Evolutionary conservation across 2,329 filamentous ascomycete species (phyloP).

Genomic region (Pseudogymnoascus sp.): DNA sequence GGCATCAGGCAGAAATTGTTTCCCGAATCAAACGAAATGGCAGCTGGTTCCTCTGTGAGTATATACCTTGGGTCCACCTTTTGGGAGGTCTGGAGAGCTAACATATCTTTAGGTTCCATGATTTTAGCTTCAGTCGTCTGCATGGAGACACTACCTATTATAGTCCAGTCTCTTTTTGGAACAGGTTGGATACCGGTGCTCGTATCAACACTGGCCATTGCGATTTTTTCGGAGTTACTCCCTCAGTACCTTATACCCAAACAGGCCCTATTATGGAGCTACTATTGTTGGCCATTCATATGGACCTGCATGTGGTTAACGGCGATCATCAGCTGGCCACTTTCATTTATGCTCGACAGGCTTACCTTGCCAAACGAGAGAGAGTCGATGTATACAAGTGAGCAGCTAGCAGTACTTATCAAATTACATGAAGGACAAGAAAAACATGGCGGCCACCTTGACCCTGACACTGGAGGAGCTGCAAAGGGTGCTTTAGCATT

Average conservation of each 20-base stretch:
- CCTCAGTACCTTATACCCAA: slow-evolving; percentile 24
- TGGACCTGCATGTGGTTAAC: slow-evolving; percentile 24
- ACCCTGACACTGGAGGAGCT: slow-evolving; percentile 19
- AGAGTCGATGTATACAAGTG: slow-evolving; percentile 19
- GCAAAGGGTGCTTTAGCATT: slow-evolving; percentile 22
- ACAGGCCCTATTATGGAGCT: slow-evolving; percentile 21
- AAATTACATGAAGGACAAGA: slow-evolving; percentile 21
- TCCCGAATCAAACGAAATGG: slow-evolving; percentile 17
- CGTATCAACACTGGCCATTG: slow-evolving; percentile 21
- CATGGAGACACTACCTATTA: slow-evolving; percentile 21
- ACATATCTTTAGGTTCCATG: slow-evolving; percentile 20
- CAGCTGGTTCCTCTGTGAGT: slow-evolving; percentile 26
- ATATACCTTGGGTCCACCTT: background rate
- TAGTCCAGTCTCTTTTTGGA: slow-evolving; percentile 20
- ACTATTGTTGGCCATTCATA: slow-evolving; percentile 23
- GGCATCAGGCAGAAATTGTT: slow-evolving; percentile 19
- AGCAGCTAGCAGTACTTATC: slow-evolving; percentile 20
- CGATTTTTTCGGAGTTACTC: slow-evolving; percentile 23
- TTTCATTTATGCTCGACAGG: slow-evolving; percentile 21
- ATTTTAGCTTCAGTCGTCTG: slow-evolving; percentile 22
- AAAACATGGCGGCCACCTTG: slow-evolving; percentile 20
- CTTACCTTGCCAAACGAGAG: slow-evolving; percentile 8
- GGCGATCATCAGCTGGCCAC: slow-evolving; percentile 19
- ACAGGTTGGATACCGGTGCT: slow-evolving; percentile 20
- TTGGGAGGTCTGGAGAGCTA: background rate